phyloP scores from a whole-genome alignment of 257 asterid genomes.

The Echium plantagineum region DNA sequence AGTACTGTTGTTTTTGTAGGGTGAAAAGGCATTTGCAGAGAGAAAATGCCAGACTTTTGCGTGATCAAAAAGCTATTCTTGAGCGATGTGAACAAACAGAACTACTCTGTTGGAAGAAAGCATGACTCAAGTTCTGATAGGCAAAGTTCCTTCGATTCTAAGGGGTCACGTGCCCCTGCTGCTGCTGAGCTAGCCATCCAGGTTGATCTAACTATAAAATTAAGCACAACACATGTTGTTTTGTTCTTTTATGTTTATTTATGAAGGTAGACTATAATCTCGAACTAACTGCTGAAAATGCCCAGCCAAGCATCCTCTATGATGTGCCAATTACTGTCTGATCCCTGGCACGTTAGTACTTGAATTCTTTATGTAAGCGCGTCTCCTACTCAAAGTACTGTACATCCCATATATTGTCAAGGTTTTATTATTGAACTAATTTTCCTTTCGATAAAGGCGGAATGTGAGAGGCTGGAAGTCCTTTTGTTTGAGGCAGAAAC shows the following conservation, averaged over 20 bases:
- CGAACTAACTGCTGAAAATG: not conserved
- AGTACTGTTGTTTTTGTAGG: slow-evolving; percentile 26
- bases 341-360: not conserved
- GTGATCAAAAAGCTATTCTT: slow-evolving; percentile 61
- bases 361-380: not conserved
- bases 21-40: slow-evolving; percentile 81
- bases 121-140: slow-evolving; percentile 50
- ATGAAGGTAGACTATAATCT: not conserved
- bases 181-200: slow-evolving; percentile 38
- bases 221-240: not conserved
- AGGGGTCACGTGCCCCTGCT: slow-evolving; percentile 38
- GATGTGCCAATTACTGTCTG: not conserved
- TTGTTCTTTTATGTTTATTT: too few species aligned
- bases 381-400: not conserved
- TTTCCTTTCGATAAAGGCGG: slow-evolving; percentile 38
- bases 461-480: slow-evolving; percentile 71
- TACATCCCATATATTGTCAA: not conserved
- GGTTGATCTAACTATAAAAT: slow-evolving; percentile 13
- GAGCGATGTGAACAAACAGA: slow-evolving; percentile 84
- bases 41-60: slow-evolving; percentile 67
- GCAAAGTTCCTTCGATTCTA: slow-evolving; percentile 52
- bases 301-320: not conserved
- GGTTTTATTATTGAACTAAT: not conserved
- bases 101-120: slow-evolving; percentile 50
- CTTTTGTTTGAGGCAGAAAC: slow-evolving; percentile 92